Conservation (phyloP, 192 early-diverging fungal genomes). For the Coemansia brasiliensis region DNA sequence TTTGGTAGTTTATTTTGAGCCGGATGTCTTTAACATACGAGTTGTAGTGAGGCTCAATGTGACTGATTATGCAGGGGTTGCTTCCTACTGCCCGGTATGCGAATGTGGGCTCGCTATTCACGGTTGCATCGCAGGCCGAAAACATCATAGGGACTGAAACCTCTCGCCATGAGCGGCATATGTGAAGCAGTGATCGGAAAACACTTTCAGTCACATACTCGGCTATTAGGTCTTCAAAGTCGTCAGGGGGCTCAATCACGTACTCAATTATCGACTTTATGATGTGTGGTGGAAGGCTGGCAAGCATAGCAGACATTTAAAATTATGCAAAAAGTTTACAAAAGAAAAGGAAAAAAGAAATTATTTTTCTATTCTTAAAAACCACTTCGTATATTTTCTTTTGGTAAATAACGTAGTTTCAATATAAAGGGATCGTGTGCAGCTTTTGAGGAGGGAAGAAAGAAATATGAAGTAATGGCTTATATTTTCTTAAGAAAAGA, state of each 20-base stretch:
- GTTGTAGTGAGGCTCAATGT: neutral
- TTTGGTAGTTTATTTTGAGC: neutral
- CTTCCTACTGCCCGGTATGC: neutral
- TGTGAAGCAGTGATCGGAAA: neutral
- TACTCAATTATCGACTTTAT: conserved; percentile 2
- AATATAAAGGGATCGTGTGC: too few species aligned
- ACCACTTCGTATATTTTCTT: too few species aligned
- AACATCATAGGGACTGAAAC: conserved; percentile 3
- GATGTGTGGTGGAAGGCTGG: conserved; percentile 2
- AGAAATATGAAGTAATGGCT: too few species aligned
- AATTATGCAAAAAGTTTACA: neutral
- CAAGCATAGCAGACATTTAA: neutral
- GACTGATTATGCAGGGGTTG: neutral
- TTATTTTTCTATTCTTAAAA: neutral
- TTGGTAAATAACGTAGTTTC: too few species aligned
- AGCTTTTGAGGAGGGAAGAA: too few species aligned
- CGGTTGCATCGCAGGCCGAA: neutral
- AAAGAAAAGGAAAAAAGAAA: neutral
- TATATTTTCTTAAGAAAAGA: too few species aligned
- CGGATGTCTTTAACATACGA: neutral
- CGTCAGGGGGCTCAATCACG: conserved; percentile 2
- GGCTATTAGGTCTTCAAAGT: conserved; percentile 8
- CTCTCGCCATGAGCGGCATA: neutral
- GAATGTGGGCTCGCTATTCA: neutral
- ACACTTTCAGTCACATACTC: neutral